Conservation (phyloP, 2,329 filamentous ascomycete genomes). For the Orbilia javanica region DNA sequence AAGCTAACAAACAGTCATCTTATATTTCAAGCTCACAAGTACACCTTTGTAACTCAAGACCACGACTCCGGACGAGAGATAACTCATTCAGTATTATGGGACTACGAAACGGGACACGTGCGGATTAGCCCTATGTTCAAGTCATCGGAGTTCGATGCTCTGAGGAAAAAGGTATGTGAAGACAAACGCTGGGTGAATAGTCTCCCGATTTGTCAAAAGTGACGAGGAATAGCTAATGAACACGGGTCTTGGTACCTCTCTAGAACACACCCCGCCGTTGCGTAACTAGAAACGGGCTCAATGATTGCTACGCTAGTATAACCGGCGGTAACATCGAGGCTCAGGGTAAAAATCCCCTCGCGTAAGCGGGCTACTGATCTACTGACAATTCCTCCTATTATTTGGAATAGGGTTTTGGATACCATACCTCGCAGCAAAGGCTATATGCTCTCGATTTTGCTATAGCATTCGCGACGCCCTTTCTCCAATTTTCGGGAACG, state of each 20-base stretch:
- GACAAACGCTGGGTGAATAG: too few species aligned
- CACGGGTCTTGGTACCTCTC: background rate
- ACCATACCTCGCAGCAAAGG: constrained; percentile 86
- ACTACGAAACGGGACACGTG: constrained; percentile 53
- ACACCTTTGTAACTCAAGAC: constrained; percentile 36
- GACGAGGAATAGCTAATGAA: background rate
- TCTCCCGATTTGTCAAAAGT: background rate
- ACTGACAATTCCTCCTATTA: background rate
- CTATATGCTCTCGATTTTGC: constrained; percentile 91
- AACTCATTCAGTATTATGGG: constrained; percentile 49
- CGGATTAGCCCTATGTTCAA: constrained; percentile 57
- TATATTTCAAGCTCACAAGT: constrained; percentile 35
- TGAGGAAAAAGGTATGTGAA: constrained; percentile 45
- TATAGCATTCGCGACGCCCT: constrained; percentile 84
- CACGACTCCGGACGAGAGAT: constrained; percentile 20
- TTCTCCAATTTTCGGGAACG: constrained; percentile 88
- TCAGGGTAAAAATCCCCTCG: constrained; percentile 75
- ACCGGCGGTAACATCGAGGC: constrained; percentile 90
- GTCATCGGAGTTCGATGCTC: constrained; percentile 47
- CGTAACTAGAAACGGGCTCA: constrained; percentile 79
- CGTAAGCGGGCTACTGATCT: constrained; percentile 53
- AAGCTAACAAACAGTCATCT: background rate
- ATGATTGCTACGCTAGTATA: constrained; percentile 92
- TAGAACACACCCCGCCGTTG: constrained; percentile 78
- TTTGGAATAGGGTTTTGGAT: constrained; percentile 94